A percentile compares a stretch with the other conserved stretches of the same genome.
phyloP scores from a whole-genome alignment of 495 filamentous ascomycete genomes.

The Pyronema domesticum region DNA sequence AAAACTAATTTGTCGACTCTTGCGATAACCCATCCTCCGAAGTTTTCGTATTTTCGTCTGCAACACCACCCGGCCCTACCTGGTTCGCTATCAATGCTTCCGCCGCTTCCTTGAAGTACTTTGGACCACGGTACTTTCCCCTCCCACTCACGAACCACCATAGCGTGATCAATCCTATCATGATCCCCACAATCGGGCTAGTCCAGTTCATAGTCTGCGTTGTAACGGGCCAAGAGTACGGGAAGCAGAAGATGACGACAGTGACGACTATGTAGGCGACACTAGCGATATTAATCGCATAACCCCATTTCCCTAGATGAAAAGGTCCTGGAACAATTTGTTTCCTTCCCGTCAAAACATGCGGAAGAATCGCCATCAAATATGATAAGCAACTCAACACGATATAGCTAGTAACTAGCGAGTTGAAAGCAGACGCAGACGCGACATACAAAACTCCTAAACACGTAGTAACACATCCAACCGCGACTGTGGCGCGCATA shows the following conservation, averaged over 20 bases:
- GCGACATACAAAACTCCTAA: slow-evolving; percentile 63
- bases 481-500: slow-evolving; percentile 47
- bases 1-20: too few species aligned
- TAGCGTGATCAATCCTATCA: slow-evolving; percentile 33
- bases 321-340: slow-evolving; percentile 52
- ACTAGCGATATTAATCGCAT: slow-evolving; percentile 38
- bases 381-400: slow-evolving; percentile 58
- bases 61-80: too few species aligned
- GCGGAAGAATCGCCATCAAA: slow-evolving; percentile 55
- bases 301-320: slow-evolving; percentile 46
- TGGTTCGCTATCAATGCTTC: not conserved
- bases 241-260: slow-evolving; percentile 59
- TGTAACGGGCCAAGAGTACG: slow-evolving; percentile 38
- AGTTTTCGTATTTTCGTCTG: too few species aligned
- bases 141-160: slow-evolving; percentile 49
- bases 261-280: slow-evolving; percentile 51
- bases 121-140: slow-evolving; percentile 41
- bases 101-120: slow-evolving; percentile 25
- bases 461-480: slow-evolving; percentile 41
- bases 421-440: slow-evolving; percentile 53
- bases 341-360: slow-evolving; percentile 45
- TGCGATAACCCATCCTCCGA: too few species aligned
- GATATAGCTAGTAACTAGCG: slow-evolving; percentile 57
- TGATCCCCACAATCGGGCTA: slow-evolving; percentile 42
- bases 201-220: slow-evolving; percentile 55